A percentile compares a stretch with the other conserved stretches of the same genome.
Conservation (phyloP, 768 basidiomycete genomes). For the Chlorophyllum brunneum region DNA sequence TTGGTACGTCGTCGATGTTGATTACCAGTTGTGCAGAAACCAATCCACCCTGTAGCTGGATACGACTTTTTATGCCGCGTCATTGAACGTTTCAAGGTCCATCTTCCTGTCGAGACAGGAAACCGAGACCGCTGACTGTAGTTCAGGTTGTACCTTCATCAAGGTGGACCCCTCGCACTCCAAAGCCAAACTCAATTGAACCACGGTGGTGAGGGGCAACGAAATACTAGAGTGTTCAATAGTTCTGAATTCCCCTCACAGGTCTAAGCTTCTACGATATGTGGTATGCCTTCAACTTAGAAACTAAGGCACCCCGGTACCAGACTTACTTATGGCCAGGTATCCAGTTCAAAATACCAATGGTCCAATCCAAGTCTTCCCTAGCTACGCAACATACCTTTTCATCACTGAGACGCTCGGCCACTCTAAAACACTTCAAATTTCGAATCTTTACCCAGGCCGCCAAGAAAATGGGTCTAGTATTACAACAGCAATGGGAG, state of each 20-base stretch:
- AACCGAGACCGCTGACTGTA: neutral
- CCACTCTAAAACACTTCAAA: constrained; percentile 36
- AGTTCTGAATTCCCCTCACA: constrained; percentile 5
- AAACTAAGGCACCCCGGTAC: neutral
- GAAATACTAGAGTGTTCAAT: neutral
- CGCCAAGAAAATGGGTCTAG: constrained; percentile 48
- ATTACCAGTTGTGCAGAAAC: neutral
- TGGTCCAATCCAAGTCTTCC: constrained; percentile 48
- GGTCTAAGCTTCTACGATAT: constrained; percentile 43
- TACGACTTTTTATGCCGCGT: constrained; percentile 44
- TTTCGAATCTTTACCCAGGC: constrained; percentile 49
- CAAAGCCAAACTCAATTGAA: constrained; percentile 49
- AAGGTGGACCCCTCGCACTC: constrained; percentile 48
- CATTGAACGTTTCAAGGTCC: constrained; percentile 46
- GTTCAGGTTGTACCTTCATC: constrained; percentile 46
- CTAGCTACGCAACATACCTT: constrained; percentile 49
- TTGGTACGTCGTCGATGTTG: constrained; percentile 24
- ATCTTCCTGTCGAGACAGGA: neutral
- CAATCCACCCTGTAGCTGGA: constrained; percentile 28
- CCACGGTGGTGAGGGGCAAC: constrained; percentile 34
- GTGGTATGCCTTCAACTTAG: constrained; percentile 29
- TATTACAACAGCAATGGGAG: constrained; percentile 47
- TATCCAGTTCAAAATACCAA: constrained; percentile 45
- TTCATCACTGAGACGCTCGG: constrained; percentile 47
- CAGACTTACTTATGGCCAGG: constrained; percentile 23